phyloP scores from a whole-genome alignment of 1,284 basidiomycete species.

The Puccinia brachypodii region DNA sequence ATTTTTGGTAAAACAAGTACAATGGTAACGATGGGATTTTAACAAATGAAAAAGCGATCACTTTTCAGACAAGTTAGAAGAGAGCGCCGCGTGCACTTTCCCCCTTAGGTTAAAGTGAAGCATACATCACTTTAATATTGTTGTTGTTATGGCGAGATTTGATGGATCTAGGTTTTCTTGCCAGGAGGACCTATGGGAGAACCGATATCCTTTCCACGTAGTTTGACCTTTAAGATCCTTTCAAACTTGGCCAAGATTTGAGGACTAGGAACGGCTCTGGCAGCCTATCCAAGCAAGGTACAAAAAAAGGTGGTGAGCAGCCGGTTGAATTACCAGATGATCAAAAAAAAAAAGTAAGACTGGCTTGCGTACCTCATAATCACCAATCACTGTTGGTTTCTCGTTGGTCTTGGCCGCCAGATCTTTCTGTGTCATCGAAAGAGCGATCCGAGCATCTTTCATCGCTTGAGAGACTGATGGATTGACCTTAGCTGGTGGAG shows the following conservation, averaged over 20 bases:
- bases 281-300: too few species aligned
- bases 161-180: slow-evolving; percentile 11
- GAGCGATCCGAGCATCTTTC: slow-evolving; percentile 35
- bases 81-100: background rate
- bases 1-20: slow-evolving; percentile 18
- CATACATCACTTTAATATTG: background rate
- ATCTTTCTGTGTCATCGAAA: slow-evolving; percentile 41
- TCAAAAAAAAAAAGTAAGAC: background rate
- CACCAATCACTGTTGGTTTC: slow-evolving; percentile 42
- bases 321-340: too few species aligned
- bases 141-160: background rate
- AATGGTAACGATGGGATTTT: slow-evolving; percentile 18
- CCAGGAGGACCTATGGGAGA: slow-evolving; percentile 11
- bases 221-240: slow-evolving; percentile 42
- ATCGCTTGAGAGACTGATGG: slow-evolving; percentile 33
- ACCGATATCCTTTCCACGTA: slow-evolving; percentile 41
- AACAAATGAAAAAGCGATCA: background rate
- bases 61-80: background rate
- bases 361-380: slow-evolving; percentile 33
- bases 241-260: slow-evolving; percentile 43
- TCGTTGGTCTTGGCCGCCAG: slow-evolving; percentile 30
- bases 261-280: slow-evolving; percentile 34
- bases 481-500: slow-evolving; percentile 36
- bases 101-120: background rate
- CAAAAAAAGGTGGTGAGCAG: too few species aligned